phyloP scores from a whole-genome alignment of 1,139 yeast genomes.

The Blastobotrys malaysiensis region DNA sequence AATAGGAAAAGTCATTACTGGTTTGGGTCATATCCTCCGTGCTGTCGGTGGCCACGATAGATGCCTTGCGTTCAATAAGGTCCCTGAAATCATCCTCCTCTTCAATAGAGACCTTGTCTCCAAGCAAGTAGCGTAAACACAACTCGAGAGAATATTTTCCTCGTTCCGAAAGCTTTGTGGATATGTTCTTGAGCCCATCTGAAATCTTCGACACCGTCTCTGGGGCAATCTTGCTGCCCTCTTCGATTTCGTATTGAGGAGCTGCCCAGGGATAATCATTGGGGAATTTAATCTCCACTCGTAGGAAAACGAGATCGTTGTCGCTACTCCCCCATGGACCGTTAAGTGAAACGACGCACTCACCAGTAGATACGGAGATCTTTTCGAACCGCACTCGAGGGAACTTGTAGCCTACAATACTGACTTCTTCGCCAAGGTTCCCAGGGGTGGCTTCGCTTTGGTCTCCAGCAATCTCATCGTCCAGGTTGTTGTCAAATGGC shows the following conservation, averaged over 20 bases:
- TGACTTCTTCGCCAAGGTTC: conserved; percentile 86
- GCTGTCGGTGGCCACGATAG: conserved; percentile 15
- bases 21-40: conserved; percentile 13
- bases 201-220: conserved; percentile 48
- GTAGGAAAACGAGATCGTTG: conserved; percentile 59
- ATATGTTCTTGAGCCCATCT: conserved; percentile 48
- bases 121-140: conserved; percentile 70
- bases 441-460: conserved; percentile 49
- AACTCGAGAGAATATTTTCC: conserved; percentile 71
- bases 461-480: conserved; percentile 23
- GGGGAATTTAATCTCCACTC: conserved; percentile 68
- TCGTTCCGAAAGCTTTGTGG: conserved; percentile 50
- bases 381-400: conserved; percentile 83
- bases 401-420: conserved; percentile 82
- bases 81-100: conserved; percentile 18
- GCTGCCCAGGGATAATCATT: conserved; percentile 59
- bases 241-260: conserved; percentile 67
- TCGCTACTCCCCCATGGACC: conserved; percentile 57
- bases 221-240: conserved; percentile 58
- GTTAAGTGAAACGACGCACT: conserved; percentile 61
- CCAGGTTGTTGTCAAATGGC: conserved; percentile 23
- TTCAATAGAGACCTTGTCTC: conserved; percentile 53
- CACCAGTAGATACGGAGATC: conserved; percentile 84
- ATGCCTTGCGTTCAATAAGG: neutral
- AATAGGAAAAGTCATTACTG: conserved; percentile 13